A percentile compares a stretch with the other conserved stretches of the same genome.
phyloP scores from a whole-genome alignment of 139 green algal species.

The Chlamydomonas incerta region DNA sequence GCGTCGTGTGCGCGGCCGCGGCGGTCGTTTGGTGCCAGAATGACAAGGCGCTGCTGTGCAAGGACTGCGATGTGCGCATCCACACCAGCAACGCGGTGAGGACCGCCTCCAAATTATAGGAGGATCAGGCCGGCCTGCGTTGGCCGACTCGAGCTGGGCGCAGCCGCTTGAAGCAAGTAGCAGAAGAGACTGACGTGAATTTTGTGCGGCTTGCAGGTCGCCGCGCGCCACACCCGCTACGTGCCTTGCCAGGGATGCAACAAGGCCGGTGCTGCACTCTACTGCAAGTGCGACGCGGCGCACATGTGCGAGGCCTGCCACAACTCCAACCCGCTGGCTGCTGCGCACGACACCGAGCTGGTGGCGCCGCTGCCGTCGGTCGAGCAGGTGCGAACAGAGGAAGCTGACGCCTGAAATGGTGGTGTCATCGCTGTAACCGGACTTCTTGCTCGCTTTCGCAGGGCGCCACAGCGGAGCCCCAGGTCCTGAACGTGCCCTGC shows the following conservation, averaged over 20 bases:
- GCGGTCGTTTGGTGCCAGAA: conserved; percentile 56
- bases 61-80: conserved; percentile 52
- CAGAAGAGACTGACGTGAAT: not conserved
- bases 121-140: not conserved
- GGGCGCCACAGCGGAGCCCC: not conserved
- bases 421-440: no score
- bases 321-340: conserved; percentile 38
- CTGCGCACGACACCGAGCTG: conserved; percentile 35
- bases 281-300: conserved; percentile 42
- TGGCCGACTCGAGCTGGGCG: not conserved
- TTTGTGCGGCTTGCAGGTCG: conserved; percentile 20
- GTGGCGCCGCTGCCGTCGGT: not conserved
- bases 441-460: not conserved
- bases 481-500: not conserved
- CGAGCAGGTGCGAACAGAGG: not conserved
- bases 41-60: conserved; percentile 60
- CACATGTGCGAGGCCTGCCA: conserved; percentile 43
- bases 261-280: not conserved
- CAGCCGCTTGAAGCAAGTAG: not conserved
- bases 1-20: conserved; percentile 47
- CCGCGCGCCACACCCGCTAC: conserved; percentile 44
- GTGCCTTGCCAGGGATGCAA: conserved; percentile 24
- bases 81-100: conserved; percentile 55
- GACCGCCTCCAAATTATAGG: not conserved
- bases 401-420: not conserved